These are phyloP conservation scores for Erodium moschatum DNA, from an alignment of 441 rosid genomes.

Conservation along the genomic window DNA sequence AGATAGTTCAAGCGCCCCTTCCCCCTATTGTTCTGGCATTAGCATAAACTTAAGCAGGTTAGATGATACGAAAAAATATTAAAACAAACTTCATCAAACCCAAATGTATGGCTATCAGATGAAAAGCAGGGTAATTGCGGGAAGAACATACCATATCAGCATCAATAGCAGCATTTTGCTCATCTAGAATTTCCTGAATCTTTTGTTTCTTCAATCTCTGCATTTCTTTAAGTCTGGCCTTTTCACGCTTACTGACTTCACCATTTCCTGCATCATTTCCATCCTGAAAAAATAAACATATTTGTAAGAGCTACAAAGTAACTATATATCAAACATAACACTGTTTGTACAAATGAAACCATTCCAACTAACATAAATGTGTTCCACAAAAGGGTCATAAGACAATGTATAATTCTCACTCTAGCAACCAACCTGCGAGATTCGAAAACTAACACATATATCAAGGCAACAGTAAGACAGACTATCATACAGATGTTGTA, in stretches of 20 bases:
- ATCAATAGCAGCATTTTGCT: slow-evolving; percentile 88
- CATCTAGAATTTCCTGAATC: slow-evolving; percentile 82
- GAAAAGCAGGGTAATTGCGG: neutral
- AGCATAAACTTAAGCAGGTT: slow-evolving; percentile 12
- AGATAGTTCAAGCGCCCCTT: slow-evolving; percentile 88
- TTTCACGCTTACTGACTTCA: slow-evolving; percentile 77
- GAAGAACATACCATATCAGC: slow-evolving; percentile 67
- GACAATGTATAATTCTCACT: neutral
- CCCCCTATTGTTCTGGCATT: slow-evolving; percentile 64
- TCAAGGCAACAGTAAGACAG: neutral
- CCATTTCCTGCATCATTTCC: slow-evolving; percentile 30
- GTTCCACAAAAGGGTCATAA: neutral
- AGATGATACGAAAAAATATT: neutral
- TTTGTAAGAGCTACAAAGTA: neutral
- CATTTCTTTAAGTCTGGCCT: slow-evolving; percentile 74
- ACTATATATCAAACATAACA: neutral
- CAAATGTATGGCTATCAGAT: neutral
- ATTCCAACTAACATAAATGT: neutral
- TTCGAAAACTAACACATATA: neutral
- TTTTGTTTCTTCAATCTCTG: slow-evolving; percentile 78
- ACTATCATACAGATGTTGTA: neutral
- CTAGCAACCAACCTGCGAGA: neutral
- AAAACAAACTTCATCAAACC: neutral
- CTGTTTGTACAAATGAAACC: neutral
- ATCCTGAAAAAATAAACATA: slow-evolving; percentile 34